These are phyloP conservation scores for Dendrobium catenatum DNA, from an alignment of 106 monocot species.

Conservation along the genomic window DNA sequence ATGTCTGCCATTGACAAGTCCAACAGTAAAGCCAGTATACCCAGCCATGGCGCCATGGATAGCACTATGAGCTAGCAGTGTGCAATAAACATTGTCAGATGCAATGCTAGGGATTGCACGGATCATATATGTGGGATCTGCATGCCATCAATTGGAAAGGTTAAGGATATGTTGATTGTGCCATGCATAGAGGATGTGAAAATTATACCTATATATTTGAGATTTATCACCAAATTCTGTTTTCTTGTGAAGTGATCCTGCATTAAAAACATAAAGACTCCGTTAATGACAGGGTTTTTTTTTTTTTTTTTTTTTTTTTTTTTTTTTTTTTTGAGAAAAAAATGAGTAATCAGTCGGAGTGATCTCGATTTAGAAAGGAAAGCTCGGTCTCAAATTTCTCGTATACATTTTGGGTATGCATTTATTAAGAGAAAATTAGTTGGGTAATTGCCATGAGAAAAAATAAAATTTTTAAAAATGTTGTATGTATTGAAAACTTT, in stretches of 20 bases:
- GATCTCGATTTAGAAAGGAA: neutral
- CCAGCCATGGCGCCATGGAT: slow-evolving; percentile 75
- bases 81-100: slow-evolving; percentile 66
- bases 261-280: slow-evolving; percentile 7
- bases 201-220: slow-evolving; percentile 59
- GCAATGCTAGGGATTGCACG: slow-evolving; percentile 61
- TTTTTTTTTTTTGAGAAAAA: neutral
- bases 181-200: neutral
- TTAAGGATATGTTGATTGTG: neutral
- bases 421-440: too few species aligned
- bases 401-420: neutral
- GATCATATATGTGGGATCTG: slow-evolving; percentile 70
- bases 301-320: neutral
- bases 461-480: too few species aligned
- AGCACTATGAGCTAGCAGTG: slow-evolving; percentile 46
- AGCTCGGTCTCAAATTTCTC: neutral
- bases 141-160: neutral
- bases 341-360: neutral
- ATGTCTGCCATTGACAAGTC: slow-evolving; percentile 53
- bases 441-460: too few species aligned
- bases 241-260: slow-evolving; percentile 46
- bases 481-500: too few species aligned
- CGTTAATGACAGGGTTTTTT: neutral
- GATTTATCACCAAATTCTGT: slow-evolving; percentile 39
- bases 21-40: slow-evolving; percentile 66